Percentiles rank a stretch among this genome's conserved stretches.
These are phyloP conservation scores for Fusarium globosum DNA, from an alignment of 2,329 filamentous ascomycete genomes.

Conservation along the genomic window DNA sequence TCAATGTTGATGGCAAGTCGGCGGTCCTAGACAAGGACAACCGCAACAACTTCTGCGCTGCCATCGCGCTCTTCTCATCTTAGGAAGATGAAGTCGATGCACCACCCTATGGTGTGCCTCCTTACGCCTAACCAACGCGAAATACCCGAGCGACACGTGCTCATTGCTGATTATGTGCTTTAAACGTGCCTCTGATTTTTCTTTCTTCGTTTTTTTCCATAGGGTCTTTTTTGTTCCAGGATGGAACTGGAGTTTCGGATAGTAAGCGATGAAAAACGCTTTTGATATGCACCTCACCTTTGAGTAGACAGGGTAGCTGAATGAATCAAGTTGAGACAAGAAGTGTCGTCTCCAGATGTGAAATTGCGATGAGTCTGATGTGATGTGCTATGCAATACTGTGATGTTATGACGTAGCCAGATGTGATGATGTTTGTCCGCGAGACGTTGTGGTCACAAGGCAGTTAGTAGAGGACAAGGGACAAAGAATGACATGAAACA, in stretches of 20 bases:
- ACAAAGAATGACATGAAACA: background rate
- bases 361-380: background rate
- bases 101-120: conserved; percentile 5
- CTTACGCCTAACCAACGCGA: conserved; percentile 11
- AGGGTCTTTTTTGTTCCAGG: conserved; percentile 31
- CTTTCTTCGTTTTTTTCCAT: conserved; percentile 21
- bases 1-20: conserved; percentile 68
- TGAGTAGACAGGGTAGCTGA: conserved; percentile 20
- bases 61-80: conserved; percentile 57
- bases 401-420: background rate
- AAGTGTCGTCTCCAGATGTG: background rate
- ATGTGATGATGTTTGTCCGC: background rate
- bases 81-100: conserved; percentile 19
- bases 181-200: conserved; percentile 27
- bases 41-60: conserved; percentile 73
- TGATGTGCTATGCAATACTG: background rate
- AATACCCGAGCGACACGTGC: conserved; percentile 11
- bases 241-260: conserved; percentile 39
- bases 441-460: background rate
- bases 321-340: conserved; percentile 27
- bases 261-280: conserved; percentile 22
- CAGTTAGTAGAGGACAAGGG: background rate
- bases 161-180: conserved; percentile 5
- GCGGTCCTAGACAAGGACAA: conserved; percentile 69
- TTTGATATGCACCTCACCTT: conserved; percentile 11